These are phyloP conservation scores for Russula sp. DNA, from an alignment of 768 basidiomycete species.

Conservation along the genomic window DNA sequence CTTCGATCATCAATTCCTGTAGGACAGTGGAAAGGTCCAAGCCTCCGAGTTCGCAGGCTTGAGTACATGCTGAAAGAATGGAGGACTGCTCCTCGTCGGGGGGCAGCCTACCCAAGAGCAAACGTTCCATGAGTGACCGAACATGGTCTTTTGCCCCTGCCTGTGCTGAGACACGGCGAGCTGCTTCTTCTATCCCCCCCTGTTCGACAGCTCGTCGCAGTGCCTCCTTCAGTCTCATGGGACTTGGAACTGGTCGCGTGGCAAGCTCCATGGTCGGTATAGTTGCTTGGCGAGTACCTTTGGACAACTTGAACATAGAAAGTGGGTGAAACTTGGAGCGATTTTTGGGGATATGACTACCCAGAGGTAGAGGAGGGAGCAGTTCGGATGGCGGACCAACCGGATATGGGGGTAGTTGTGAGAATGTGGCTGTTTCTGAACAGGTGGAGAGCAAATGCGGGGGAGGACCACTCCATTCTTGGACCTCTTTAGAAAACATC, in stretches of 20 bases:
- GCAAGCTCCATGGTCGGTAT: not conserved
- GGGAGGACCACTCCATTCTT: not conserved
- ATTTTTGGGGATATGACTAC: not conserved
- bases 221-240: not conserved
- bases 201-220: not conserved
- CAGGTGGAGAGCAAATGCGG: not conserved
- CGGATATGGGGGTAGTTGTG: not conserved
- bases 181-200: not conserved
- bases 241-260: not conserved
- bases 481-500: not conserved
- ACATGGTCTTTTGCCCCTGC: not conserved
- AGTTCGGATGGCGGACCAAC: not conserved
- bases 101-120: slow-evolving; percentile 1
- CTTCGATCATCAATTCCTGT: slow-evolving; percentile 58
- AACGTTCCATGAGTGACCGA: not conserved
- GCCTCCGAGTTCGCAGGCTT: slow-evolving; percentile 48
- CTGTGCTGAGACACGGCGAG: not conserved
- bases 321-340: not conserved
- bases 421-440: not conserved
- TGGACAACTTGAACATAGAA: not conserved
- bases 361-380: not conserved
- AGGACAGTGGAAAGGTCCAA: slow-evolving; percentile 51
- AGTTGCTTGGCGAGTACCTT: not conserved
- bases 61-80: slow-evolving; percentile 56
- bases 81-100: slow-evolving; percentile 3